A percentile compares a stretch with the other conserved stretches of the same genome.
phyloP scores from a whole-genome alignment of 495 filamentous ascomycete genomes.

The Cryomyces antarcticus region DNA sequence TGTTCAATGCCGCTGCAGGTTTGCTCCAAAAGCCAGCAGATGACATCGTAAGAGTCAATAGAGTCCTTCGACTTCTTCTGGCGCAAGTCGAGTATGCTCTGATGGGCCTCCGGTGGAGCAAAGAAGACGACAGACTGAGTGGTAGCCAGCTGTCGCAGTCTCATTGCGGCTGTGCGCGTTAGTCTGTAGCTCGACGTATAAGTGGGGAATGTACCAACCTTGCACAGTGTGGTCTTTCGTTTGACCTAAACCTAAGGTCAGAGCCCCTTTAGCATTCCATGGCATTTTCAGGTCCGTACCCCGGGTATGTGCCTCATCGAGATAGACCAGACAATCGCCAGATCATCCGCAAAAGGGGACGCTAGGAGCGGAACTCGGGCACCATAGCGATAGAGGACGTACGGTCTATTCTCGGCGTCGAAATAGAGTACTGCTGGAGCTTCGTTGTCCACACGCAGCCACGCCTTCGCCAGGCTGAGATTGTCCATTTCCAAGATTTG shows the following conservation, averaged over 20 bases:
- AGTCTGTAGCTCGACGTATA: not conserved
- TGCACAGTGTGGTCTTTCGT: constrained; percentile 54
- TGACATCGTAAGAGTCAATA: constrained; percentile 30
- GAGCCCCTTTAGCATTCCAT: constrained; percentile 32
- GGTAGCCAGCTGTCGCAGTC: constrained; percentile 6
- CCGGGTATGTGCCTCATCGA: constrained; percentile 55
- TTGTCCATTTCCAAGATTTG: constrained; percentile 29
- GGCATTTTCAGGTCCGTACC: constrained; percentile 54
- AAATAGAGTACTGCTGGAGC: constrained; percentile 26
- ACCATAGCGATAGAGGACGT: constrained; percentile 25
- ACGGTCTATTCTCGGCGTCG: constrained; percentile 19
- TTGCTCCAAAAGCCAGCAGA: constrained; percentile 39
- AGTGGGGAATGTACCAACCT: constrained; percentile 24
- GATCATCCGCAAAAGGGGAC: constrained; percentile 38
- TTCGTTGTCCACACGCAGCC: constrained; percentile 21
- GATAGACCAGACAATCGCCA: constrained; percentile 44
- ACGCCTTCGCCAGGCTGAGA: constrained; percentile 20
- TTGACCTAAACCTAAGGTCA: constrained; percentile 43
- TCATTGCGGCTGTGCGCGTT: constrained; percentile 7
- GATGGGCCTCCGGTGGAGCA: constrained; percentile 27
- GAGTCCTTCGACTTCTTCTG: not conserved
- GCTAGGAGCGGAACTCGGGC: constrained; percentile 23
- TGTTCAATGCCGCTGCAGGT: constrained; percentile 36
- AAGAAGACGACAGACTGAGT: constrained; percentile 16
- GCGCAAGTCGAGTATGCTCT: constrained; percentile 17